Percentiles rank a stretch among this genome's conserved stretches.
Conservation (phyloP, 495 filamentous ascomycete species). For the Aspergillus diversus region DNA sequence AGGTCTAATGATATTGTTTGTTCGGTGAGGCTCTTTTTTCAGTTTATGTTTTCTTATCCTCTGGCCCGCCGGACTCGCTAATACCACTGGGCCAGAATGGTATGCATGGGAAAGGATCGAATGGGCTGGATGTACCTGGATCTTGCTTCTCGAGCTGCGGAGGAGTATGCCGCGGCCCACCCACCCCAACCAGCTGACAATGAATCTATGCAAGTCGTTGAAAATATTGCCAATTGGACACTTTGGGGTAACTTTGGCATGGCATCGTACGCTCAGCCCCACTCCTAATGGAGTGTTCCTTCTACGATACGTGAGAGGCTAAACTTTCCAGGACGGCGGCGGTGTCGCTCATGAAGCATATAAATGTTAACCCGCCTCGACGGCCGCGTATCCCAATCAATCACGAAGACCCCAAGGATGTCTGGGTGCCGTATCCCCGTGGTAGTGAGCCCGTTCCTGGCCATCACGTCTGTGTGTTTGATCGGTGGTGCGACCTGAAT, state of each 20-base stretch:
- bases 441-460: conserved; percentile 25
- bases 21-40: conserved; percentile 19
- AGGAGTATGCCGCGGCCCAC: conserved; percentile 25
- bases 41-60: not conserved
- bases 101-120: conserved; percentile 35
- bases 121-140: conserved; percentile 36
- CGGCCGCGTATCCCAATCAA: conserved; percentile 20
- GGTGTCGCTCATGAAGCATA: conserved; percentile 34
- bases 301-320: not conserved
- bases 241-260: conserved; percentile 42
- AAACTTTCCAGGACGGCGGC: conserved; percentile 27
- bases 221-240: conserved; percentile 27
- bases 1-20: conserved; percentile 24
- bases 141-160: conserved; percentile 27
- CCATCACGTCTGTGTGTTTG: conserved; percentile 34
- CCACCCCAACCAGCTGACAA: conserved; percentile 16
- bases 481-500: conserved; percentile 31
- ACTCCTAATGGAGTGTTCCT: not conserved
- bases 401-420: conserved; percentile 28
- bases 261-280: conserved; percentile 28
- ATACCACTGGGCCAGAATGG: conserved; percentile 19
- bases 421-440: conserved; percentile 38
- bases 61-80: not conserved
- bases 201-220: conserved; percentile 13
- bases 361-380: conserved; percentile 19